Evolutionary conservation across 2,329 filamentous ascomycete species (phyloP), one percentile per base, ranked within the genome.

Genomic region (Fusarium sp.): DNA sequence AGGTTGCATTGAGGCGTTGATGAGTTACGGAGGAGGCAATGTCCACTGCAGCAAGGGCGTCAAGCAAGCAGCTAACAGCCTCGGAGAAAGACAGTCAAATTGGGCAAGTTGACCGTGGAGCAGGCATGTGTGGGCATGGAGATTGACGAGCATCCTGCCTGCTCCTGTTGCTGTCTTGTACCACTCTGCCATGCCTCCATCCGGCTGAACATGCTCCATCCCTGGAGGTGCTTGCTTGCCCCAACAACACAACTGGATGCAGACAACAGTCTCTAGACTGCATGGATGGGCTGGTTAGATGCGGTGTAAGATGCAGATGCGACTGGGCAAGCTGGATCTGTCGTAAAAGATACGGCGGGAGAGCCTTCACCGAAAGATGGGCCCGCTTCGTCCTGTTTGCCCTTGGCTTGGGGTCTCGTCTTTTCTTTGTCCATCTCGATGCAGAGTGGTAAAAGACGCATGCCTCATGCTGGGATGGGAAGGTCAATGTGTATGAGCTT

Each of bases 291-390:
- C 47, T 32, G 27, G 54, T 37, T 15, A 33, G 58, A 69, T 69
- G 65, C 61, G n/a, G 65, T 72, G 70, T 69, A 70, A 66, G 69
- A 66, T 52, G 63, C 40, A 69, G 37, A 70, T 62, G 66, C 54
- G 52, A 38, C 43, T 69, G 57, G 72, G 60, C 60, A 73, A 70
- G 71, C 57, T 74, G 73, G 71, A 63, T 71, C 60, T 71, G 35
- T 50, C 65, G 54, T 61, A 61, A 68, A 54, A 65, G 69, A 67
- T 67, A 59, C 63, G 25, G 54, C 69, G 60, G 47, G 68, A 61
- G 63, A 45, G 35, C 59, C 59, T 74, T 61, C 58, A 52, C 59
- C 47, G 52, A 52, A 65, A 74, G 69, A 74, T 74, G 58, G 68
- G 33, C 33, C 54, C 54, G 54, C 54, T 37, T 57, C 32, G n/a